phyloP scores from a whole-genome alignment of 257 asterid species.

The Primulina tabacum region DNA sequence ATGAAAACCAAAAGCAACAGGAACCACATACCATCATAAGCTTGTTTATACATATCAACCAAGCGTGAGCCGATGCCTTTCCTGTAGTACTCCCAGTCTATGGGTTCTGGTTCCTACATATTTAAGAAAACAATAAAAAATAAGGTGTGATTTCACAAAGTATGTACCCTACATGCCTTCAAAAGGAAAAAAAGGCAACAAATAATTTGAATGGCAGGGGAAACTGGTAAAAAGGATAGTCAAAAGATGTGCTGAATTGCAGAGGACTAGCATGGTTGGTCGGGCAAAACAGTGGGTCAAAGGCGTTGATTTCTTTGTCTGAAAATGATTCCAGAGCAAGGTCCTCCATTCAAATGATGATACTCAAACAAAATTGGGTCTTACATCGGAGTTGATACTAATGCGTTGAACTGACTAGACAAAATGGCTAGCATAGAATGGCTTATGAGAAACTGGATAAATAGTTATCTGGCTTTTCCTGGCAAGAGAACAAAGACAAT shows the following conservation, averaged over 20 bases:
- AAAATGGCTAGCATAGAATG: not conserved
- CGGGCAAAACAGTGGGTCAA: not conserved
- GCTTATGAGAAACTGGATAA: not conserved
- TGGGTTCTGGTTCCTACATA: slow-evolving; percentile 87
- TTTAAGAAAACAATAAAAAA: not conserved
- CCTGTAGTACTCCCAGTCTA: slow-evolving; percentile 91
- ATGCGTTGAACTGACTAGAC: not conserved
- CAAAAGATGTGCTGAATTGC: not conserved
- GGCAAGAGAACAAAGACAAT: not conserved
- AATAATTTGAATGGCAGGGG: slow-evolving; percentile 2
- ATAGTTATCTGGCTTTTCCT: not conserved
- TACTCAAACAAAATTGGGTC: not conserved
- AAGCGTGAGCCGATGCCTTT: slow-evolving; percentile 86
- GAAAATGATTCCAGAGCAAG: not conserved
- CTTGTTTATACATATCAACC: slow-evolving; percentile 96
- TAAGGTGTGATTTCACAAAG: not conserved
- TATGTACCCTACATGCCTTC: not conserved
- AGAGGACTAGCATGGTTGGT: not conserved
- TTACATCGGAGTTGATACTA: not conserved
- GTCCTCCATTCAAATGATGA: not conserved
- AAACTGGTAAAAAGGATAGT: not conserved
- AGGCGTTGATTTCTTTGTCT: not conserved
- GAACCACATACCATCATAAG: slow-evolving; percentile 62
- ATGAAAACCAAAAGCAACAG: not conserved
- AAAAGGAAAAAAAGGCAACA: slow-evolving; percentile 1